Conservation (phyloP, 2,329 filamentous ascomycete genomes). For the Berkeleyomyces rouxiae region DNA sequence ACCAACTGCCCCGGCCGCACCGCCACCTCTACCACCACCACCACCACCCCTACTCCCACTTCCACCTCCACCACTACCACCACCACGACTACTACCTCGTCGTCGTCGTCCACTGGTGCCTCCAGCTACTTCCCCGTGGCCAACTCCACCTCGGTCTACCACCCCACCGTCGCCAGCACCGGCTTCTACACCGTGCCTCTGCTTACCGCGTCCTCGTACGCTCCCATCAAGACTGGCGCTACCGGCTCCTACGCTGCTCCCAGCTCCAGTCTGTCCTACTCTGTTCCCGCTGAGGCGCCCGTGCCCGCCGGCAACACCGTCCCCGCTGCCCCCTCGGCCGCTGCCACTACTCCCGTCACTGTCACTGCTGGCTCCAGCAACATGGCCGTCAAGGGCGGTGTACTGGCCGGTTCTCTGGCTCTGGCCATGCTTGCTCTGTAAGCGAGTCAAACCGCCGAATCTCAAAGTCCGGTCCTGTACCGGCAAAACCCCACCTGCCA, state of each 20-base stretch:
- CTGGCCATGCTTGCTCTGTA: conserved; percentile 13
- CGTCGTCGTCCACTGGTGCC: not conserved
- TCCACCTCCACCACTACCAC: not conserved
- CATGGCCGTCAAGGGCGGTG: conserved; percentile 9
- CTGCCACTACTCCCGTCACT: not conserved
- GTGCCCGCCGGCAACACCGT: not conserved
- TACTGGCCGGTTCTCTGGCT: conserved; percentile 13
- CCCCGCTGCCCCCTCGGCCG: not conserved
- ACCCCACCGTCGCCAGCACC: conserved; percentile 4
- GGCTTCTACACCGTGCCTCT: conserved; percentile 10
- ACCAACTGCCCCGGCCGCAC: conserved; percentile 13
- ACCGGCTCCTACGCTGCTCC: not conserved
- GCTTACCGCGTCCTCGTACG: conserved; percentile 8
- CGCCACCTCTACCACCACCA: not conserved
- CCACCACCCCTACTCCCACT: not conserved
- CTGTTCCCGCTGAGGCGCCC: not conserved
- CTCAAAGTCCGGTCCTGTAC: not conserved
- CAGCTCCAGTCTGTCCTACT: not conserved
- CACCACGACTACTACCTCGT: not conserved
- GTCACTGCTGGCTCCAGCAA: conserved; percentile 2
- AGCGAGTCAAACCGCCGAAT: not conserved
- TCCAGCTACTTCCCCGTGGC: conserved; percentile 10
- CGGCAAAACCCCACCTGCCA: not conserved
- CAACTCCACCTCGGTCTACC: conserved; percentile 8
- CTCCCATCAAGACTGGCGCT: conserved; percentile 6